These are phyloP conservation scores for Pharnaceum exiguum DNA, from an alignment of 148 eudicot species.

Conservation along the genomic window DNA sequence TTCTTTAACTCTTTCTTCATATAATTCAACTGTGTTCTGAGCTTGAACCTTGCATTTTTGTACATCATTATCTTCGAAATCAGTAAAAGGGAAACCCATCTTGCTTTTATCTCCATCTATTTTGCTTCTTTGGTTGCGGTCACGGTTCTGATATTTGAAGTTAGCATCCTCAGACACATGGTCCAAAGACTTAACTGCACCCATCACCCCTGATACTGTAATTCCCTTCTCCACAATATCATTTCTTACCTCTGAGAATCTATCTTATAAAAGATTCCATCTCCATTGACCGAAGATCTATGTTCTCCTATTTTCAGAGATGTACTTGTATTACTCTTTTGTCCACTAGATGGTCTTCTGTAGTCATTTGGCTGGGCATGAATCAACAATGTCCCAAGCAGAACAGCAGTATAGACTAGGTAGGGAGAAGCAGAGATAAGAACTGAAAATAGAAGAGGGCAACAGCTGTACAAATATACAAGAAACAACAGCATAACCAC, in stretches of 20 bases:
- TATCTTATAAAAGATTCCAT: slow-evolving; percentile 20
- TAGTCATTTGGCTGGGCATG: slow-evolving; percentile 40
- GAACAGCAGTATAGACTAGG: slow-evolving; percentile 40
- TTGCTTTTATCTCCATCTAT: not conserved
- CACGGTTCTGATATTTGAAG: not conserved
- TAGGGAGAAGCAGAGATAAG: slow-evolving; percentile 55
- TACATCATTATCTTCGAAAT: slow-evolving; percentile 4
- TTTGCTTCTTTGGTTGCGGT: not conserved
- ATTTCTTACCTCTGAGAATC: slow-evolving; percentile 22
- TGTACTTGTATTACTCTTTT: slow-evolving; percentile 7
- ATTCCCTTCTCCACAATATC: slow-evolving; percentile 32
- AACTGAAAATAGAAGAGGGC: slow-evolving; percentile 45
- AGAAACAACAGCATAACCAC: slow-evolving; percentile 25
- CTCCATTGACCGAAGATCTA: slow-evolving; percentile 23
- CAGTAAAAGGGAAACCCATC: not conserved
- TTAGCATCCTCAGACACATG: not conserved
- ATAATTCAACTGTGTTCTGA: slow-evolving; percentile 3
- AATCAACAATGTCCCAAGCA: slow-evolving; percentile 44
- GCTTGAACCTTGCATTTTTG: slow-evolving; percentile 2
- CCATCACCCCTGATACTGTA: slow-evolving; percentile 15
- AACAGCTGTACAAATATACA: slow-evolving; percentile 33
- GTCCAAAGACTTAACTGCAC: slow-evolving; percentile 6
- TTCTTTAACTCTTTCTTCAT: slow-evolving; percentile 9
- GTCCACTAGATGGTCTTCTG: slow-evolving; percentile 18
- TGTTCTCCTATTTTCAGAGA: slow-evolving; percentile 17